Percentiles rank a stretch among this genome's conserved stretches.
Evolutionary conservation across 2,329 filamentous ascomycete species (phyloP).

Genomic region (Monascus ruber): DNA sequence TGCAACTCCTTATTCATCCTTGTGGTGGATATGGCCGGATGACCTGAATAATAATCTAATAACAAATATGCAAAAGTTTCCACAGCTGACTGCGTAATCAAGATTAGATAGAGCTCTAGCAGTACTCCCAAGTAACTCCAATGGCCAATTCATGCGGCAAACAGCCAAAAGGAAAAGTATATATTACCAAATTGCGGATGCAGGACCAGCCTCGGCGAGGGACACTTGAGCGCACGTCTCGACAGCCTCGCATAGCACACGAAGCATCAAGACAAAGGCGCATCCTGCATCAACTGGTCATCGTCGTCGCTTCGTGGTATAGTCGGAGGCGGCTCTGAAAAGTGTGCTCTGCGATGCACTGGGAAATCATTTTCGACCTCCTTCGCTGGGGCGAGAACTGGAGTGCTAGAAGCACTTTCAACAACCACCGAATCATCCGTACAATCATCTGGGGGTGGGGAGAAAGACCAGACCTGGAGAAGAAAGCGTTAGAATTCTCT

Average conservation of each 20-base stretch:
- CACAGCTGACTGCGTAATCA: no score
- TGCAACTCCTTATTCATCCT: no score
- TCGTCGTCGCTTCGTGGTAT: slow-evolving; percentile 15
- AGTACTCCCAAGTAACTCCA: not conserved
- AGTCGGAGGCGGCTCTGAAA: slow-evolving; percentile 21
- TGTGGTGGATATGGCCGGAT: no score
- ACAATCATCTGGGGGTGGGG: slow-evolving; percentile 49
- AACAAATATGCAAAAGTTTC: no score
- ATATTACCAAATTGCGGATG: no score
- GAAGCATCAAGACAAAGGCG: slow-evolving; percentile 7
- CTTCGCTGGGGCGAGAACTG: slow-evolving; percentile 12
- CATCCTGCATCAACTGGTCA: slow-evolving; percentile 26
- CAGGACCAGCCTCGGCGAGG: no score
- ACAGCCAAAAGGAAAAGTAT: not conserved
- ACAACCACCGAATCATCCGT: slow-evolving; percentile 15
- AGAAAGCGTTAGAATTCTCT: slow-evolving; percentile 13
- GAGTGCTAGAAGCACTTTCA: slow-evolving; percentile 23
- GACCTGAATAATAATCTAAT: no score
- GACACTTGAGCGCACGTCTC: no score
- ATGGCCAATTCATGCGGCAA: not conserved
- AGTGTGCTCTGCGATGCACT: slow-evolving; percentile 10
- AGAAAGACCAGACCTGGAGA: slow-evolving; percentile 82
- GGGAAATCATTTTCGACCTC: slow-evolving; percentile 8
- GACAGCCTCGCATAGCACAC: no score
- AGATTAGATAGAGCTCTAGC: no score